Evolutionary conservation across 805 yeast genomes (phyloP).

Genomic region (Candida pseudoglaebosa): DNA sequence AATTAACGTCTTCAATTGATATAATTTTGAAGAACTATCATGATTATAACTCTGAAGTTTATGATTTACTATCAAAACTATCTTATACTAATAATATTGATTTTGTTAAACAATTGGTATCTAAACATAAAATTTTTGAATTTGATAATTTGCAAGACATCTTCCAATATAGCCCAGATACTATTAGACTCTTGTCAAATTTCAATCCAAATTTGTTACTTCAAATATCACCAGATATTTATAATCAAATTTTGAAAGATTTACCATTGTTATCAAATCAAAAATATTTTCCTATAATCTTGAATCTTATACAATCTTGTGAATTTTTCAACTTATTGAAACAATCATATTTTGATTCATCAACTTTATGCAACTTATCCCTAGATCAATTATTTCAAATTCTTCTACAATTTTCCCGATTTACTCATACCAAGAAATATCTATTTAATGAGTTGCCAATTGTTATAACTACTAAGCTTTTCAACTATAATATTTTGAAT

Average conservation of each 20-base stretch:
- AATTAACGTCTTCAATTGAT: not conserved
- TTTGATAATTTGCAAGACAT: conserved; percentile 15
- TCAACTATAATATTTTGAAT: conserved; percentile 15
- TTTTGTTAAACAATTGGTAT: conserved; percentile 9
- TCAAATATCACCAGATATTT: conserved; percentile 10
- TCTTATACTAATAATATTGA: conserved; percentile 13
- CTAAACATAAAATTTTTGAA: conserved; percentile 13
- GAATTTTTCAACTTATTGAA: conserved; percentile 14
- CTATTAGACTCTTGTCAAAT: conserved; percentile 17
- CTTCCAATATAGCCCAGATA: conserved; percentile 14
- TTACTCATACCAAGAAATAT: conserved; percentile 16
- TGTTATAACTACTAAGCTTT: conserved; percentile 18
- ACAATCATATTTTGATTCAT: conserved; percentile 9
- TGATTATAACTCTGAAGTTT: conserved; percentile 14
- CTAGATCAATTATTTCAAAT: conserved; percentile 20
- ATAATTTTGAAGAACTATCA: not conserved
- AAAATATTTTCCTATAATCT: conserved; percentile 22
- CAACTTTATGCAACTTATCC: conserved; percentile 14
- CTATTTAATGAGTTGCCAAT: conserved; percentile 22
- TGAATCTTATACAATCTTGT: conserved; percentile 19
- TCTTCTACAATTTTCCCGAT: conserved; percentile 17
- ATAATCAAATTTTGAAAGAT: conserved; percentile 10
- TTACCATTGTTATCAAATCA: conserved; percentile 12
- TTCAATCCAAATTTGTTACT: conserved; percentile 14
- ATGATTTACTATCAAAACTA: conserved; percentile 16